phyloP scores from a whole-genome alignment of 2,329 filamentous ascomycete species.

The Cladophialophora carrionii region DNA sequence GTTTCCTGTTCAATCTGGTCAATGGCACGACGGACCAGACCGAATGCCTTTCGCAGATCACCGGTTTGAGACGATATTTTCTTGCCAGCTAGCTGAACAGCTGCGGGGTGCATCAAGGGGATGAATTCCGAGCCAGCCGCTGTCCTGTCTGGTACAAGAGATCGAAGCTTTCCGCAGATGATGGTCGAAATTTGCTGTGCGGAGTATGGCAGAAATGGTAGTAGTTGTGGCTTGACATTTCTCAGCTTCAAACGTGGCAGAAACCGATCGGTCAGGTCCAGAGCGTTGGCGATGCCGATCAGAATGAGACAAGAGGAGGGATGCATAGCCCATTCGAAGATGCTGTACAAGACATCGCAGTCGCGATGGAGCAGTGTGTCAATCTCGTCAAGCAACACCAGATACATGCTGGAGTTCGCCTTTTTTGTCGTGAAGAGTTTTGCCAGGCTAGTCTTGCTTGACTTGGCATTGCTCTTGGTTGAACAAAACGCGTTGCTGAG shows the following conservation, averaged over 20 bases:
- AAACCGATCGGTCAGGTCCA: constrained; percentile 94
- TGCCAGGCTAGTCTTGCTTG: constrained; percentile 70
- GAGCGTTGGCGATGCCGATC: constrained; percentile 91
- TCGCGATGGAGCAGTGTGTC: constrained; percentile 90
- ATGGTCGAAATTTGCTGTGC: constrained; percentile 84
- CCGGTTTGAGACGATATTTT: constrained; percentile 94
- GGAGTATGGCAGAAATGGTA: constrained; percentile 92
- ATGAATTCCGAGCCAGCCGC: constrained; percentile 61
- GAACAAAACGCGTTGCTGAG: constrained; percentile 72
- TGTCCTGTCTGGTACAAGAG: constrained; percentile 64
- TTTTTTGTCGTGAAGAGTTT: constrained; percentile 69
- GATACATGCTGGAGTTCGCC: constrained; percentile 61
- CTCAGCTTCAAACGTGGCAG: constrained; percentile 89
- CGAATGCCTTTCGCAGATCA: constrained; percentile 91
- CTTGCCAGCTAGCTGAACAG: constrained; percentile 89
- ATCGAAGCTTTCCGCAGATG: constrained; percentile 79
- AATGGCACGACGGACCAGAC: constrained; percentile 85
- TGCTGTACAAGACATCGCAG: constrained; percentile 81
- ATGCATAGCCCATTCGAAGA: constrained; percentile 96
- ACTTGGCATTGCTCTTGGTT: constrained; percentile 64
- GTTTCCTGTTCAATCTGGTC: constrained; percentile 88
- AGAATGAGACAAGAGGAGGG: constrained; percentile 77
- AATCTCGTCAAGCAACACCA: constrained; percentile 93
- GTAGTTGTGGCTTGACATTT: constrained; percentile 83
- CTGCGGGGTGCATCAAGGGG: constrained; percentile 90